A percentile compares a stretch with the other conserved stretches of the same genome.
These are phyloP conservation scores for Arabis hirsuta DNA, from an alignment of 345 rosid genomes.

Conservation along the genomic window DNA sequence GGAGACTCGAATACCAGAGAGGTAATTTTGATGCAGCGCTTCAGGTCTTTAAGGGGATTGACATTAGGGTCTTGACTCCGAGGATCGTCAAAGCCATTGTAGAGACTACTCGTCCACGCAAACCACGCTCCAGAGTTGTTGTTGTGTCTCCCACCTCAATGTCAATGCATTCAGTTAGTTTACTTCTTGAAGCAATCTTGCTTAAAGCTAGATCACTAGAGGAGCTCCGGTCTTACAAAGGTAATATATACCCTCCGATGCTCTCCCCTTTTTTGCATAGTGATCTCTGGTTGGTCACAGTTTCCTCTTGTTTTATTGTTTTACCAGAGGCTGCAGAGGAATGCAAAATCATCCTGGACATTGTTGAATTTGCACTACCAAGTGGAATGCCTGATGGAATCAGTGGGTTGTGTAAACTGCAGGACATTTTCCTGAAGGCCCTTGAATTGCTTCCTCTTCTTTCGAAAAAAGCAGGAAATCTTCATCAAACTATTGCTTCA, in stretches of 20 bases:
- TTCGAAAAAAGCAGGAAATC: constrained; percentile 71
- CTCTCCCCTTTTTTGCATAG: background rate
- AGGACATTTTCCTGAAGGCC: constrained; percentile 82
- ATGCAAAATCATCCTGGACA: constrained; percentile 72
- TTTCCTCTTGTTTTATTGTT: constrained; percentile 39
- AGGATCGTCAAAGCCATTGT: constrained; percentile 71
- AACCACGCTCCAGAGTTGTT: constrained; percentile 60
- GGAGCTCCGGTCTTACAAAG: constrained; percentile 67
- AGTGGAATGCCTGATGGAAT: constrained; percentile 64
- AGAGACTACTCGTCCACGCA: constrained; percentile 62
- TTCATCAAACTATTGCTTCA: constrained; percentile 72
- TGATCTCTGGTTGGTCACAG: background rate
- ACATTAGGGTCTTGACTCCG: constrained; percentile 63
- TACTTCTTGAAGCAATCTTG: constrained; percentile 84
- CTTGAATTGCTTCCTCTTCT: constrained; percentile 77
- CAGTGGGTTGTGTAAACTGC: constrained; percentile 71
- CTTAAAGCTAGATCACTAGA: constrained; percentile 86
- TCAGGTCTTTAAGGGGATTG: constrained; percentile 94
- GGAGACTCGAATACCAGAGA: constrained; percentile 91
- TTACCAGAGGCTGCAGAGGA: constrained; percentile 90
- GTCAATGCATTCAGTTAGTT: constrained; percentile 93
- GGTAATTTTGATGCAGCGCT: constrained; percentile 94
- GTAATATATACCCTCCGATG: constrained; percentile 49
- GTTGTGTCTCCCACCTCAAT: constrained; percentile 52
- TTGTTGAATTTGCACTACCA: constrained; percentile 76